Evolutionary conservation across 495 filamentous ascomycete species (phyloP), one percentile per base, ranked within the genome.

Genomic region (Penicillium macrosclerotiorum): DNA sequence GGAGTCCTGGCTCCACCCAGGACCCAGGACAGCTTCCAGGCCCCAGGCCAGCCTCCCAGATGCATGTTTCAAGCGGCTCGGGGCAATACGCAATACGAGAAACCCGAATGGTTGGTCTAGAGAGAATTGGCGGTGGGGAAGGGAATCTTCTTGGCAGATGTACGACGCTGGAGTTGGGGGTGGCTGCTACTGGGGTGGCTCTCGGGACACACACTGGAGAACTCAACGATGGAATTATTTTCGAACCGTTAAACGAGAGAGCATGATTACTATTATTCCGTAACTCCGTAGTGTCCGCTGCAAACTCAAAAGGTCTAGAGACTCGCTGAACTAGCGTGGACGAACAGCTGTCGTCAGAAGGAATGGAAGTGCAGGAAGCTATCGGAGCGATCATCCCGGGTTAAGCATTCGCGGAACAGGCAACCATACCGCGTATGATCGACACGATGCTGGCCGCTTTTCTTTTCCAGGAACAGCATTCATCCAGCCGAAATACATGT

Each of bases 331-430:
- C 31, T 43, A 43, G 40, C 30, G 30, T 1, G 6, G 20, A 22
- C 30, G 13, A 19, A 25, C 33, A 46, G 14, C 20, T 27, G 8
- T 25, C 24, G 27, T 30, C 23, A 26, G 37, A 32, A 24, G 14
- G 14, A 37, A 23, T 12, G 32, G 26, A 46, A 45, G 20, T 29
- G 24, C 24, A 48, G 42, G 37, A 45, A 38, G 44, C 35, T 31
- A 42, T 42, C 34, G 29, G 37, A 50, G 30, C 24, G 45, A 52
- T 55, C 48, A 26, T 51, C 43, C 27, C 18, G 35, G 45, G 29
- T 43, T 42, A 52, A 56, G 56, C 45, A 49, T 52, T 49, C 31
- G 30, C 34, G 24, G 29, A n/a, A 51, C 14, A 46, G 42, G 25
- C 36, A 44, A 34, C 22, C 47, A 37, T n/a, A 13, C 37, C 45